Evolutionary conservation across 2,329 filamentous ascomycete genomes (phyloP), one percentile per base, ranked within the genome.

Genomic region (Monilinia aucupariae): DNA sequence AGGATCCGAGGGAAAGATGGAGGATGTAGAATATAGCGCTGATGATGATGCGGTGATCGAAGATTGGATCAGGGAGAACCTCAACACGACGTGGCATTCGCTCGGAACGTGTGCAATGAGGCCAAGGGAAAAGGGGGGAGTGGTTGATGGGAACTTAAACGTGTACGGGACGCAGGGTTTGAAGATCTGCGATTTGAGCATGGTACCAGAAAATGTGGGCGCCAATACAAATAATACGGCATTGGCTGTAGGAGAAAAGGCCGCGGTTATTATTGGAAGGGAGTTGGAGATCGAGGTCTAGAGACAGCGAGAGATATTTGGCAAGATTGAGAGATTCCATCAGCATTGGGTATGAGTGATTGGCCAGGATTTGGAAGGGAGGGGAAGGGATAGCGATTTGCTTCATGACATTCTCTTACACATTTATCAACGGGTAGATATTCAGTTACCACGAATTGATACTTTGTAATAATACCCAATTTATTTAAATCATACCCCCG

Each of bases 221-320:
- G 77, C 75, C 0, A 80, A 80, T 64, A 80, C 78, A 1, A 77
- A 78, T 61, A 78, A 79, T 47, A 79, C 77, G 1, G 78, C 78
- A 1, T 70, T 80, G 60, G 74, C 73, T 15, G 70, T 78, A 34
- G 76, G 76, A 1, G 76, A 78, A 69, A 75, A 75, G 67, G 76
- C 76, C 1, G 76, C 76, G 45, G 72, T 74, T 60, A 74, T 78
- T 58, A 74, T 79, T 67, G 73, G 73, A 37, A 69, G 70, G 62
- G 76, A 78, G 59, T 64, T 79, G 58, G 76, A 76, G 0, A 66
- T 73, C 51, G 49, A 68, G 64, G 65, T 71, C 65, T 70, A 41
- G 39, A 27, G 37, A 6, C 10, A 12, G 27, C 12, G 22, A 48
- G 49, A 13, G 20, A 22, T 2, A 47, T 49, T 25, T 37, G 34